Conservation (phyloP, 805 yeast genomes). For the Ogataea parapolymorpha region DNA sequence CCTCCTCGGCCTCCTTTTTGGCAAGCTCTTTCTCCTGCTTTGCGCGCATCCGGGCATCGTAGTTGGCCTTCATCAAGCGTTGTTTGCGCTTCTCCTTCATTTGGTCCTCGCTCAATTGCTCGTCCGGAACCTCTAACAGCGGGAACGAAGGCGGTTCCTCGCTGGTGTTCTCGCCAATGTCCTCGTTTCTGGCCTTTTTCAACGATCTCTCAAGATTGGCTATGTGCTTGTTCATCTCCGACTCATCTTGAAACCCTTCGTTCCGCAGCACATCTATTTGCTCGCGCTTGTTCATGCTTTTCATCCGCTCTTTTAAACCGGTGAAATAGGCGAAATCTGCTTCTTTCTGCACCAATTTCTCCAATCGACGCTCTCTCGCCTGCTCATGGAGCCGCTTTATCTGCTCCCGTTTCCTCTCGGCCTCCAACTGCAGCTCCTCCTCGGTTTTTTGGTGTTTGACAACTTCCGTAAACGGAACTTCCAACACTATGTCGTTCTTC, state of each 20-base stretch:
- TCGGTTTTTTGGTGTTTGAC: slow-evolving; percentile 71
- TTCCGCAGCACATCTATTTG: slow-evolving; percentile 52
- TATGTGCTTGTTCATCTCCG: slow-evolving; percentile 66
- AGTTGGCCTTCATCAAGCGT: slow-evolving; percentile 75
- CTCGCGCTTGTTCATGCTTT: slow-evolving; percentile 48
- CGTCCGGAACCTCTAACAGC: slow-evolving; percentile 79
- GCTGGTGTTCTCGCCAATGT: slow-evolving; percentile 54
- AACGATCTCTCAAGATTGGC: slow-evolving; percentile 63
- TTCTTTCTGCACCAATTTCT: slow-evolving; percentile 75
- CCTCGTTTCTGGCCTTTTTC: slow-evolving; percentile 62
- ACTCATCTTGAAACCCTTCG: slow-evolving; percentile 77
- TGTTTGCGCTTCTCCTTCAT: slow-evolving; percentile 86
- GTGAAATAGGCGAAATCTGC: slow-evolving; percentile 74
- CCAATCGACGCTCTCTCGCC: slow-evolving; percentile 79
- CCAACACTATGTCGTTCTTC: slow-evolving; percentile 68
- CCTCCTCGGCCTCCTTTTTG: slow-evolving; percentile 55
- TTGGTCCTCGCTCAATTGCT: slow-evolving; percentile 72
- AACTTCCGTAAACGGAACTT: slow-evolving; percentile 73
- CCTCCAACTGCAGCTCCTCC: slow-evolving; percentile 74
- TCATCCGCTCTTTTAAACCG: slow-evolving; percentile 51
- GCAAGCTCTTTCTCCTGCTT: slow-evolving; percentile 74
- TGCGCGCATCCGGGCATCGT: slow-evolving; percentile 82
- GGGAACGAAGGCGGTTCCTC: slow-evolving; percentile 61
- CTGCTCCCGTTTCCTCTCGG: slow-evolving; percentile 77
- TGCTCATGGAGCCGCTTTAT: slow-evolving; percentile 90